Evolutionary conservation across 2,329 filamentous ascomycete species (phyloP).

Genomic region (Rutstroemia sydowiana): DNA sequence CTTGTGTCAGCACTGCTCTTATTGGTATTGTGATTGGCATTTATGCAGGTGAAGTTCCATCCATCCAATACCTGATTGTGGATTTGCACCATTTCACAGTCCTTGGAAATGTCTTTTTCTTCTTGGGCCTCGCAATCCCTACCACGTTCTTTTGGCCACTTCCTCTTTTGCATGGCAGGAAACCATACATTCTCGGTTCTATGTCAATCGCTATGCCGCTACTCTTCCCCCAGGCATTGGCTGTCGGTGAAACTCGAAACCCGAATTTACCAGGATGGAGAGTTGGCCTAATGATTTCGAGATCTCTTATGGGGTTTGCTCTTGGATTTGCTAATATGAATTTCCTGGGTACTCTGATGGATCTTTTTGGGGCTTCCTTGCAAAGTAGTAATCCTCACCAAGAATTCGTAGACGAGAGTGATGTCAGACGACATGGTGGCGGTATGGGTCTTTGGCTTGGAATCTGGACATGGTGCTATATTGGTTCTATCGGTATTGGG

Average conservation of each 20-base stretch:
- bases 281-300: constrained; percentile 53
- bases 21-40: constrained; percentile 66
- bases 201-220: constrained; percentile 64
- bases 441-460: constrained; percentile 76
- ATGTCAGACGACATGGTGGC: constrained; percentile 66
- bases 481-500: constrained; percentile 63
- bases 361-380: constrained; percentile 69
- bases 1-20: constrained; percentile 66
- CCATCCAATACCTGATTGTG: constrained; percentile 69
- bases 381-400: constrained; percentile 67
- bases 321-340: constrained; percentile 75
- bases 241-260: constrained; percentile 49
- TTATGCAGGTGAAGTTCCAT: constrained; percentile 71
- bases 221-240: constrained; percentile 67
- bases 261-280: constrained; percentile 50
- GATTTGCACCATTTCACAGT: constrained; percentile 61
- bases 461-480: constrained; percentile 70
- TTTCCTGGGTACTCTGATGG: constrained; percentile 61
- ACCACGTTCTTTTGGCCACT: constrained; percentile 68
- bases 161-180: constrained; percentile 67
- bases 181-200: constrained; percentile 66
- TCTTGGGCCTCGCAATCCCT: constrained; percentile 61
- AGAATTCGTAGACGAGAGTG: constrained; percentile 58
- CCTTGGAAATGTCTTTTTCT: constrained; percentile 67
- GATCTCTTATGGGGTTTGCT: constrained; percentile 58